Evolutionary conservation across 345 rosid species (phyloP), one percentile per base, ranked within the genome.

Genomic region (Triadica sebifera): DNA sequence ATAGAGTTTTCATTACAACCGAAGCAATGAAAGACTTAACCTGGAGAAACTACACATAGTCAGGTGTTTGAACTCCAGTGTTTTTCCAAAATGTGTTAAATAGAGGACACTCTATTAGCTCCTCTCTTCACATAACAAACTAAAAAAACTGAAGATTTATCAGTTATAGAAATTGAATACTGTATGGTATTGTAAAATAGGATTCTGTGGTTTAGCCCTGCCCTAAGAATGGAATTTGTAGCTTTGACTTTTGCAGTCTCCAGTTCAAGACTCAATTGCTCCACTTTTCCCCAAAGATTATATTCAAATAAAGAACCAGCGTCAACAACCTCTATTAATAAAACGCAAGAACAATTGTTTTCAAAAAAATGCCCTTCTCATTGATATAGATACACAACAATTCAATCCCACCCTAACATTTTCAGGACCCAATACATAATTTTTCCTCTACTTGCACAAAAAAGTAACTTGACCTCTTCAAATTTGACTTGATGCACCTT

Each of bases 71-170:
- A n/a, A n/a, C n/a, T n/a, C n/a, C n/a, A n/a, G n/a, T n/a, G n/a
- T n/a, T n/a, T n/a, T n/a, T n/a, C n/a, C n/a, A n/a, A n/a, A n/a
- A n/a, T n/a, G n/a, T n/a, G n/a, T n/a, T n/a, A n/a, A n/a, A n/a
- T n/a, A n/a, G n/a, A n/a, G n/a, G n/a, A n/a, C n/a, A n/a, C n/a
- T n/a, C n/a, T n/a, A n/a, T n/a, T n/a, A n/a, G n/a, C n/a, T n/a
- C n/a, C n/a, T n/a, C n/a, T 41, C 56, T 66, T 47, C 56, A 67
- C 38, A 24, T 67, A 24, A 10, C 22, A 65, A 65, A 65, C 51
- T 20, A n/a, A n/a, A 16, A 67, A 67, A 47, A 47, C n/a, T 8
- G 41, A 49, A 29, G n/a, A 47, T 52, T 2, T 2, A 49, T 49
- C 57, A 25, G 20, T 0, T 49, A 13, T 67, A 49, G 6, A 24